Evolutionary conservation across 768 basidiomycete species (phyloP).

Genomic region (Lactifluus hygrophoroides): DNA sequence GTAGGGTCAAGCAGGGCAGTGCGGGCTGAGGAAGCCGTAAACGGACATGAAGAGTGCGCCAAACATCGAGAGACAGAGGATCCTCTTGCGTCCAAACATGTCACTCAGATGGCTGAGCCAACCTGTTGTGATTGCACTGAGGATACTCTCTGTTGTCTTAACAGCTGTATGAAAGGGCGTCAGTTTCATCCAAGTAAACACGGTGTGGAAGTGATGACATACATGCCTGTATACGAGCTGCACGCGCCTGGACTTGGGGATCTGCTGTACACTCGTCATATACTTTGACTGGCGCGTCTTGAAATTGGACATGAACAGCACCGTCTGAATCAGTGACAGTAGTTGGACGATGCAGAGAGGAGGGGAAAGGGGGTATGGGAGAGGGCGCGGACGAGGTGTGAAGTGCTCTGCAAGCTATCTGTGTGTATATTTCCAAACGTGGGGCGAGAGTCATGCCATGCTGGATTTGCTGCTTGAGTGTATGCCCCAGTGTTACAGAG

Average conservation of each 20-base stretch:
- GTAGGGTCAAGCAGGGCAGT: neutral
- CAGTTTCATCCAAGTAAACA: neutral
- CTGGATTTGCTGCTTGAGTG: neutral
- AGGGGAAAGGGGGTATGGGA: neutral
- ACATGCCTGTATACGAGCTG: slow-evolving; percentile 21
- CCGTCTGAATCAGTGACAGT: neutral
- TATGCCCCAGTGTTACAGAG: neutral
- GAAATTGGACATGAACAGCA: slow-evolving; percentile 4
- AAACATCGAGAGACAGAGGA: slow-evolving; percentile 19
- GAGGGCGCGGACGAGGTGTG: neutral
- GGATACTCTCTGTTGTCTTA: slow-evolving; percentile 21
- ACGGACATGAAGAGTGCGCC: slow-evolving; percentile 21
- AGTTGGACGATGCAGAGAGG: neutral
- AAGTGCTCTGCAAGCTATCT: slow-evolving; percentile 18
- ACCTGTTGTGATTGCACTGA: slow-evolving; percentile 20
- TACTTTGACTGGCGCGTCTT: neutral
- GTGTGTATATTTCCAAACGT: slow-evolving; percentile 21
- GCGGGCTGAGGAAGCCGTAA: neutral
- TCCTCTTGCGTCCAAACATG: slow-evolving; percentile 17
- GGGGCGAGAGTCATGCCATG: slow-evolving; percentile 21
- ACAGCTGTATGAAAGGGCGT: slow-evolving; percentile 8
- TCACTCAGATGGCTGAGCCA: slow-evolving; percentile 21
- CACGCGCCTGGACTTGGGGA: slow-evolving; percentile 19
- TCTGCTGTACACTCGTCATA: slow-evolving; percentile 17
- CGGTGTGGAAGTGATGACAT: slow-evolving; percentile 1